These are phyloP conservation scores for Suillus lakei DNA, from an alignment of 768 basidiomycete species.

Conservation along the genomic window DNA sequence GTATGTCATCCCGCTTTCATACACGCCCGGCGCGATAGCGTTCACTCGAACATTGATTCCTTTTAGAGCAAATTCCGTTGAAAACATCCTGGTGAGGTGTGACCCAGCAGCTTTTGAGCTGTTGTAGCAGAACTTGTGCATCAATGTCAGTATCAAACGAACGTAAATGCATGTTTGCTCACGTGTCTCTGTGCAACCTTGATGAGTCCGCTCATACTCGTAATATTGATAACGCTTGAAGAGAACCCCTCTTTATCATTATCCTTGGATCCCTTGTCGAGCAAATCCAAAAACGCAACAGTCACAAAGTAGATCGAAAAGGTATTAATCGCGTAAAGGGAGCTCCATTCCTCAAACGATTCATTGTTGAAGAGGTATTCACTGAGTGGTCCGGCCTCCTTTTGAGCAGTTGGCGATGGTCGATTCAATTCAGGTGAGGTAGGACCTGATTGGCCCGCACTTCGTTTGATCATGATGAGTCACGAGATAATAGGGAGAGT, in stretches of 20 bases:
- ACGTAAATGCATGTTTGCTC: no score
- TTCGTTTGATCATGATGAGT: slow-evolving; percentile 30
- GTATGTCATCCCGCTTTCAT: slow-evolving; percentile 75
- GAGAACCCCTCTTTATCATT: slow-evolving; percentile 48
- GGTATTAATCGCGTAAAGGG: slow-evolving; percentile 69
- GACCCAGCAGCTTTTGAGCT: slow-evolving; percentile 79
- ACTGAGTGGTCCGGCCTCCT: slow-evolving; percentile 68
- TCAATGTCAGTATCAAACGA: no score
- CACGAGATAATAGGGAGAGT: background rate
- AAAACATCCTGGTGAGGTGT: slow-evolving; percentile 74
- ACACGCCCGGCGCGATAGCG: slow-evolving; percentile 77
- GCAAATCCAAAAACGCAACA: slow-evolving; percentile 74
- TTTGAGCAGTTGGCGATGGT: slow-evolving; percentile 58
- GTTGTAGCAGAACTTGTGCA: slow-evolving; percentile 75
- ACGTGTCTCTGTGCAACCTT: slow-evolving; percentile 81
- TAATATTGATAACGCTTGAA: slow-evolving; percentile 78
- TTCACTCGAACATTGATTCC: slow-evolving; percentile 72
- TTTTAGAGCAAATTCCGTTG: slow-evolving; percentile 76
- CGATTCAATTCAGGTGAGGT: slow-evolving; percentile 59
- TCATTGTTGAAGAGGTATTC: slow-evolving; percentile 74
- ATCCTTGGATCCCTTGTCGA: slow-evolving; percentile 73
- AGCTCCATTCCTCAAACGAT: slow-evolving; percentile 63
- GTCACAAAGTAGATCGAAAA: slow-evolving; percentile 80
- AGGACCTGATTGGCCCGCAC: slow-evolving; percentile 80
- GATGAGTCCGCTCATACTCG: slow-evolving; percentile 73